A percentile compares a stretch with the other conserved stretches of the same genome.
These are phyloP conservation scores for Puya raimondii DNA, from an alignment of 176 grass and related monocot species.

Conservation along the genomic window DNA sequence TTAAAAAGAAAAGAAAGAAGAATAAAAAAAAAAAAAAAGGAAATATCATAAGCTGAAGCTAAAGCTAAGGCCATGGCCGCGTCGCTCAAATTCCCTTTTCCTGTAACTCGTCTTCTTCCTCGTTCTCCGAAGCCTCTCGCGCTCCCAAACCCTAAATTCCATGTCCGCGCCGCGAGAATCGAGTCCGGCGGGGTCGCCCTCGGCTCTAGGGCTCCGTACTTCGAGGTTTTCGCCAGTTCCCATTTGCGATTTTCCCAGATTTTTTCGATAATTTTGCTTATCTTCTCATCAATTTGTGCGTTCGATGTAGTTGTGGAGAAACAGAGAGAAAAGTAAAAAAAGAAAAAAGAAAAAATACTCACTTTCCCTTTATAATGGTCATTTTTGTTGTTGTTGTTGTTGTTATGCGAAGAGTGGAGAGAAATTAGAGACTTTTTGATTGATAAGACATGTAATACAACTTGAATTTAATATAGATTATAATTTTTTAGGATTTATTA, in stretches of 20 bases:
- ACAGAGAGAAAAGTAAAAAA: too few species aligned
- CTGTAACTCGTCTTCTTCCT: background rate
- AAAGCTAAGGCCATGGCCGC: background rate
- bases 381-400: background rate
- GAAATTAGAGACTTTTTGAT: too few species aligned
- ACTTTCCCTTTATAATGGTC: too few species aligned
- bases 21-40: too few species aligned
- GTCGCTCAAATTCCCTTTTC: background rate
- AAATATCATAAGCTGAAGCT: too few species aligned
- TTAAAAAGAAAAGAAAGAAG: too few species aligned
- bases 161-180: constrained; percentile 39
- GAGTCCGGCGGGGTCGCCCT: constrained; percentile 39
- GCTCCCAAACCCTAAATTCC: constrained; percentile 1
- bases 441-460: too few species aligned
- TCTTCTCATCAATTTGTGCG: background rate
- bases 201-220: constrained; percentile 47
- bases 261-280: background rate
- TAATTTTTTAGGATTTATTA: too few species aligned
- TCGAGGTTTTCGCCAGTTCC: constrained; percentile 30
- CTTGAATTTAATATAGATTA: too few species aligned
- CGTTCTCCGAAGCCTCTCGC: background rate
- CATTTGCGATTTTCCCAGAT: background rate
- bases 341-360: too few species aligned
- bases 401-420: too few species aligned
- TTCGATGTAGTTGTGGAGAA: background rate